These are phyloP conservation scores for Strobilomyces confusus DNA, from an alignment of 768 basidiomycete genomes.

Conservation along the genomic window DNA sequence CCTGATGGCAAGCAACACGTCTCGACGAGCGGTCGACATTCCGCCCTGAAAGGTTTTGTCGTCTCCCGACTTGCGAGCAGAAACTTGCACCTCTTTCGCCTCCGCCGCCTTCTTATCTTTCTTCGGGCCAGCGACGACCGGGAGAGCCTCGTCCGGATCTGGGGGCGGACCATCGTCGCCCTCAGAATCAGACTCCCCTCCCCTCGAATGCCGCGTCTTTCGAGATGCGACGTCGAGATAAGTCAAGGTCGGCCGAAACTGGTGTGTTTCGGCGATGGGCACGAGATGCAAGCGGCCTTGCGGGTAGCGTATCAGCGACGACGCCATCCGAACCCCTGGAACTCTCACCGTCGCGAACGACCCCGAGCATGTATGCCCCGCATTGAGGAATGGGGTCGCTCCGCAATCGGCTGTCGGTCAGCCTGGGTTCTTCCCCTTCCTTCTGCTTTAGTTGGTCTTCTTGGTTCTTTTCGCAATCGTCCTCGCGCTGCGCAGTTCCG, in stretches of 20 bases:
- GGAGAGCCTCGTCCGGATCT: slow-evolving; percentile 68
- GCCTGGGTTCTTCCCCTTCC: slow-evolving; percentile 55
- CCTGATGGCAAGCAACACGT: slow-evolving; percentile 72
- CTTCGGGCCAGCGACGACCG: slow-evolving; percentile 36
- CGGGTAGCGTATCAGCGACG: slow-evolving; percentile 7
- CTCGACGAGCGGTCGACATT: slow-evolving; percentile 64
- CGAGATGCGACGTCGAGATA: slow-evolving; percentile 73
- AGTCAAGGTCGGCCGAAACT: slow-evolving; percentile 77
- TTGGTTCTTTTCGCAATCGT: slow-evolving; percentile 78
- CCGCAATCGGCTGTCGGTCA: slow-evolving; percentile 65
- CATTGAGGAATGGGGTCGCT: slow-evolving; percentile 68
- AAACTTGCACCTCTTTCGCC: slow-evolving; percentile 72
- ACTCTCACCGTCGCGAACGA: slow-evolving; percentile 63
- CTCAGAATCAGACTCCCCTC: slow-evolving; percentile 58
- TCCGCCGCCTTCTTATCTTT: slow-evolving; percentile 63
- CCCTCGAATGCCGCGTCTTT: slow-evolving; percentile 50
- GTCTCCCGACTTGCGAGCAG: slow-evolving; percentile 61
- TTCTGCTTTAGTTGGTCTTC: slow-evolving; percentile 43
- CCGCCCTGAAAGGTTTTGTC: slow-evolving; percentile 64
- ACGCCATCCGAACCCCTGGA: not conserved
- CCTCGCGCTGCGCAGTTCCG: slow-evolving; percentile 62
- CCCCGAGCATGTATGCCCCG: slow-evolving; percentile 71
- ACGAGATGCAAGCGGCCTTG: slow-evolving; percentile 73
- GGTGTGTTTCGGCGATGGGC: slow-evolving; percentile 74
- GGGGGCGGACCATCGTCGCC: slow-evolving; percentile 77